Conservation (phyloP, 1,284 basidiomycete species). For the Irpex lacteus region DNA sequence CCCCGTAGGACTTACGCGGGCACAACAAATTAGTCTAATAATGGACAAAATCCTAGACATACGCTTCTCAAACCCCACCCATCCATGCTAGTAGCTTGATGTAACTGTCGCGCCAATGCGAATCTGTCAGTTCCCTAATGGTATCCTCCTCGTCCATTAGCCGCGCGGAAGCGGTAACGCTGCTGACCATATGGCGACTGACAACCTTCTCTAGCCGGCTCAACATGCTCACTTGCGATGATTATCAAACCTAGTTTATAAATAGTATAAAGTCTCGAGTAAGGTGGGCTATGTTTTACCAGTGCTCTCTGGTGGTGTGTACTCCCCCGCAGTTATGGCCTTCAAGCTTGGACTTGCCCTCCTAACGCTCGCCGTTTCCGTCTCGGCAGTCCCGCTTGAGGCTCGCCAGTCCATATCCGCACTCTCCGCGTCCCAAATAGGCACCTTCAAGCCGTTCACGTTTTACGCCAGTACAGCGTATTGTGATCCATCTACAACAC, state of each 20-base stretch:
- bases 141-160: neutral
- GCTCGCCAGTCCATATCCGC: constrained; percentile 33
- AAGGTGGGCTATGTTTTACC: neutral
- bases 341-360: constrained; percentile 7
- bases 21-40: too few species aligned
- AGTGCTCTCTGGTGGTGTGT: neutral
- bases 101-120: neutral
- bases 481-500: constrained; percentile 43
- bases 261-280: neutral
- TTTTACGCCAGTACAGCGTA: constrained; percentile 55
- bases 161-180: too few species aligned
- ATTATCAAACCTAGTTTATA: neutral
- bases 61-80: too few species aligned
- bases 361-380: constrained; percentile 16
- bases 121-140: neutral
- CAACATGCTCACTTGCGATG: neutral
- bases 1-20: too few species aligned
- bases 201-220: neutral
- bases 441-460: constrained; percentile 49
- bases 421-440: constrained; percentile 40
- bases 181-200: too few species aligned
- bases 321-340: neutral
- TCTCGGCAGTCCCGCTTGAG: constrained; percentile 15
- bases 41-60: too few species aligned
- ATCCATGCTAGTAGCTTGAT: too few species aligned